phyloP scores from a whole-genome alignment of 1,139 yeast species.

The Kurtzmaniella quercitrusa region DNA sequence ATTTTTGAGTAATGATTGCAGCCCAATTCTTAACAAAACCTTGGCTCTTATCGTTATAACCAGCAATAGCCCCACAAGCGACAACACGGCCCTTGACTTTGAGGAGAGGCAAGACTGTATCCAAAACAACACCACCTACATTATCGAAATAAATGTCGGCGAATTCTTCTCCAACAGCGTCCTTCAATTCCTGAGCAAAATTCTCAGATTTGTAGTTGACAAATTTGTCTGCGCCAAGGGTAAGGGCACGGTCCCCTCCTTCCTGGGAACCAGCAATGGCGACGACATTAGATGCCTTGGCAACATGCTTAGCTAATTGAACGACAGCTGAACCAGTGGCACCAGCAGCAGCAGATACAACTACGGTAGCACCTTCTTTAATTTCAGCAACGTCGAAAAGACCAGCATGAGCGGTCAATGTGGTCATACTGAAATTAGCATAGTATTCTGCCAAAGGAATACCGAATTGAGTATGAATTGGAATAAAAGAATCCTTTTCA shows the following conservation, averaged over 20 bases:
- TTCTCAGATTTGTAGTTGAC: conserved; percentile 49
- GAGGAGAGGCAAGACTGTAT: conserved; percentile 37
- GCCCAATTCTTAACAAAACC: conserved; percentile 35
- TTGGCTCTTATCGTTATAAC: conserved; percentile 45
- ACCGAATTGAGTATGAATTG: conserved; percentile 20
- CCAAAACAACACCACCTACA: conserved; percentile 63
- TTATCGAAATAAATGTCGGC: conserved; percentile 53
- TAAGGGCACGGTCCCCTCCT: conserved; percentile 52
- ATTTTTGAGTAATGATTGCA: conserved; percentile 43
- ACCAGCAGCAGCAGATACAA: conserved; percentile 66
- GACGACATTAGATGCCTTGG: conserved; percentile 53
- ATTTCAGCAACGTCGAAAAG: conserved; percentile 42
- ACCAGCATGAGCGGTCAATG: conserved; percentile 62
- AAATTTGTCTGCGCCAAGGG: conserved; percentile 51
- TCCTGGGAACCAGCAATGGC: conserved; percentile 63
- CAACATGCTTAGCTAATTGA: conserved; percentile 53
- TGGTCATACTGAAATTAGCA: conserved; percentile 38
- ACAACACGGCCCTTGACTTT: conserved; percentile 43
- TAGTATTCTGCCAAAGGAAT: conserved; percentile 36
- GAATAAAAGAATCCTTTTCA: conserved; percentile 18
- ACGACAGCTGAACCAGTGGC: conserved; percentile 65
- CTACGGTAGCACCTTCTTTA: conserved; percentile 34
- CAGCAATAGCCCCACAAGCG: conserved; percentile 63
- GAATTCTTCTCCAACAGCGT: conserved; percentile 42
- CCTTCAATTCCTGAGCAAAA: conserved; percentile 37